Base-by-base conservation (phyloP, 75 land plant genomes). In the Azolla pinnata region DNA sequence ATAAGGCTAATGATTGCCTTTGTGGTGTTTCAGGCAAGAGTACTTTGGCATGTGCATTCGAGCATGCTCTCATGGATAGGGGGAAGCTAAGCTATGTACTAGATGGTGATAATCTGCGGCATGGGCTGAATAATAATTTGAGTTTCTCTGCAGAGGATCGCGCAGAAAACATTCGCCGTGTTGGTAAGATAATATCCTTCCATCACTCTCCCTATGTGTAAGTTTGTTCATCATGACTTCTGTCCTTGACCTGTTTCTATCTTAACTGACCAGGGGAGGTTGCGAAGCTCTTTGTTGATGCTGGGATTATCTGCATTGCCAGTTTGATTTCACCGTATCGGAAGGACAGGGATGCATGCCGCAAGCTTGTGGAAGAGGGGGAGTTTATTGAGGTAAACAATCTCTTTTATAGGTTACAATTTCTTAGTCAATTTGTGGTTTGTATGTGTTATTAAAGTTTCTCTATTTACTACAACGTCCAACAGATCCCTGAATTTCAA, bases 341-440 rank as follows among this genome's bases (percentile, higher is more conserved):
- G 48, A 77, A 59, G 54, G 96, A 93, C 27, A 62, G 98, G 2
- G 87, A 88, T 66, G 79, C 85, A 1, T 88, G 96, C 38, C 80
- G 98, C 49, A 62, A 81, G 0, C 40, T 85, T 21, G 47, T 93
- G 52, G 70, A 67, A 18, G 72, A 73, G 16, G 84, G 81, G 61
- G 74, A 83, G 44, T 93, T 93, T 33, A 85, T 93, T 59, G 98
- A 93, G 82, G 98, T 89, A n/a, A n/a, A n/a, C n/a, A n/a, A n/a
- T n/a, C n/a, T n/a, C n/a, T n/a, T n/a, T n/a, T n/a, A n/a, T n/a
- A n/a, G n/a, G n/a, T n/a, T n/a, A n/a, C n/a, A n/a, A n/a, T n/a
- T n/a, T n/a, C n/a, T n/a, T n/a, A n/a, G n/a, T n/a, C n/a, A n/a
- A n/a, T n/a, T 35, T 5, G 40, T 5, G 12, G 5, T 35, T 35